Evolutionary conservation across 2,329 filamentous ascomycete genomes (phyloP).

Genomic region (Fusarium newnesense): DNA sequence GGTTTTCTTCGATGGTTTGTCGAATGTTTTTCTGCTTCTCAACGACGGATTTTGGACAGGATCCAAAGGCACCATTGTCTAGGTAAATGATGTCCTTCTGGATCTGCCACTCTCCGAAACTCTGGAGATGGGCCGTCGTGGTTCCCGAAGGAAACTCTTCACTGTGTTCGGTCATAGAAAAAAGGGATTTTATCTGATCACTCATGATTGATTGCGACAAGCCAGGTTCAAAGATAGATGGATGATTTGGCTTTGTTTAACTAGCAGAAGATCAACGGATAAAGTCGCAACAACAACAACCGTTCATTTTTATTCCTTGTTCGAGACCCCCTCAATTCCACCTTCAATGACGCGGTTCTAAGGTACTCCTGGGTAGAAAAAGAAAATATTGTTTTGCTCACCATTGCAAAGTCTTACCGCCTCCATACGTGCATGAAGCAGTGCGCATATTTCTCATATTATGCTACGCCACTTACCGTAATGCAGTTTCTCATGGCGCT

Average conservation of each 20-base stretch:
- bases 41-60: neutral
- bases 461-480: neutral
- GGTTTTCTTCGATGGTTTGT: neutral
- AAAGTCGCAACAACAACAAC: neutral
- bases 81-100: neutral
- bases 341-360: neutral
- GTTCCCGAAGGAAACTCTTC: accelerated
- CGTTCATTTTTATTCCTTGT: neutral
- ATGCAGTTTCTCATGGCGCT: neutral
- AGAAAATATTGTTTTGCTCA: neutral
- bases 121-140: neutral
- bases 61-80: neutral
- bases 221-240: neutral
- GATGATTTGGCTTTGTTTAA: neutral
- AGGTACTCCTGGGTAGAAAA: neutral
- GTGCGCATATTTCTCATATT: neutral
- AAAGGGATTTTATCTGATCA: neutral
- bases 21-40: neutral
- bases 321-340: neutral
- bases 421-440: neutral
- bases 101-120: neutral
- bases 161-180: neutral
- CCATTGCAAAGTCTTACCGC: neutral
- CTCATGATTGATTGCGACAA: neutral
- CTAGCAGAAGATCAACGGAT: neutral